Evolutionary conservation across 352 stramenopile genomes (phyloP), one percentile per base, ranked within the genome.

Genomic region (Globisporangium rhizosaccharum): DNA sequence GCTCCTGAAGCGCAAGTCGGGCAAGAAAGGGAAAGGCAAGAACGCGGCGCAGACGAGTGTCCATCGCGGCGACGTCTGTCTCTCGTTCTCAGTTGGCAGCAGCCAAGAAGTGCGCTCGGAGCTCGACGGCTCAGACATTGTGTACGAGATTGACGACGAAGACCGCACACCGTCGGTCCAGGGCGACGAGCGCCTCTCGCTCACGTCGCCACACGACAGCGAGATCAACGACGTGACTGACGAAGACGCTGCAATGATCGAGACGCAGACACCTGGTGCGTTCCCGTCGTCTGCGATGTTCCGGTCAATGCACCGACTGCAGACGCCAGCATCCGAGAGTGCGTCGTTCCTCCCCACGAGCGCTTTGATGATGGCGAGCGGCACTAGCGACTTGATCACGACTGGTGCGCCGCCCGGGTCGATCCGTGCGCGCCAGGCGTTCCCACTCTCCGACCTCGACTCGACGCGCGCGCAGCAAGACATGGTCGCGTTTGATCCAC

Each of bases 31-130:
- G 36, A 87, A 75, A 60, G 66, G 62, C 36, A 76, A 57, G 25
- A 73, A 65, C 60, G 70, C 70, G 56, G 70, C 63, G 26, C 66
- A 78, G 50, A 70, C 71, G 14, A 90, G 81, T 53, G 75, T 85
- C 30, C 82, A 94, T 52, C 76, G 80, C 18, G 86, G 86, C 51
- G 73, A 92, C 26, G 68, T 96, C 23, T 79, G 72, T 18, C 63
- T 94, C 15, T 94, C 84, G 9, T 91, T 96, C 62, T 87, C 84
- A 15, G 79, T 96, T 30, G 86, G 84, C 18, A 94, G 73, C n/a
- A 91, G 82, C 17, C 86, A 96, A 70, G 72, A 89, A 54, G 52
- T 92, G 12, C 75, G 72, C 15, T 85, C 81, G 0, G 81, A 92
- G 47, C 71, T 88, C 49, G 81, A 91, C 20, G 63, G 54, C 52